These are phyloP conservation scores for Theobroma cacao DNA, from an alignment of 345 rosid genomes.

Conservation along the genomic window DNA sequence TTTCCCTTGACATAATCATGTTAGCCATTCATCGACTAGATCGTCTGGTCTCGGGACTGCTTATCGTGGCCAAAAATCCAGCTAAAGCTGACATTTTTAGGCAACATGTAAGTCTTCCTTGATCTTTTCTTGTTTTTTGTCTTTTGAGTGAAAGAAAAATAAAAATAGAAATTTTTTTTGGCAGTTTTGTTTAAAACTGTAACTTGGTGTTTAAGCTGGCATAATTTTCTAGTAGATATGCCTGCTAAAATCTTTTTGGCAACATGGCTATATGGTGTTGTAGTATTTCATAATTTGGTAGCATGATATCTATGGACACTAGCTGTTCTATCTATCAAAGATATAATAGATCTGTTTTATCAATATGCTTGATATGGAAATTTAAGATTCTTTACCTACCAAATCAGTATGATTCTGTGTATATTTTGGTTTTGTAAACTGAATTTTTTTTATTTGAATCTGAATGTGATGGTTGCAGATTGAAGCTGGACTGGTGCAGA, in stretches of 20 bases:
- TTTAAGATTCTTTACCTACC: neutral
- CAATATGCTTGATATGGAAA: neutral
- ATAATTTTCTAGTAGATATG: neutral
- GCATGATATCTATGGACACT: neutral
- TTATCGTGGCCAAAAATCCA: constrained; percentile 83
- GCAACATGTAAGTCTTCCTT: constrained; percentile 56
- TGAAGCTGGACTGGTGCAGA: constrained; percentile 71
- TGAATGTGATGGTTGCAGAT: constrained; percentile 37
- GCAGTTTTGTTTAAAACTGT: neutral
- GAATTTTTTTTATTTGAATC: constrained; percentile 2
- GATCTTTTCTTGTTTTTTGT: neutral
- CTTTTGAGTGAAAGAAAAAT: neutral
- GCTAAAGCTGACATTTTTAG: constrained; percentile 80
- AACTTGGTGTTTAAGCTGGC: neutral
- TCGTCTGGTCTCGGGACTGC: constrained; percentile 90
- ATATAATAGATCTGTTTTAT: neutral
- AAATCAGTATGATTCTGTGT: neutral
- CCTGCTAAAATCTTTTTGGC: neutral
- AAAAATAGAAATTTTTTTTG: neutral
- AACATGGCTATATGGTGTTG: neutral
- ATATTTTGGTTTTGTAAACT: neutral
- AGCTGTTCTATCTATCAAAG: neutral
- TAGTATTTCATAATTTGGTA: neutral
- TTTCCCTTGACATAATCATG: constrained; percentile 38
- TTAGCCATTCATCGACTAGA: constrained; percentile 81